phyloP scores from a whole-genome alignment of 1,139 yeast genomes.

The Debaryomyces robertsiae region DNA sequence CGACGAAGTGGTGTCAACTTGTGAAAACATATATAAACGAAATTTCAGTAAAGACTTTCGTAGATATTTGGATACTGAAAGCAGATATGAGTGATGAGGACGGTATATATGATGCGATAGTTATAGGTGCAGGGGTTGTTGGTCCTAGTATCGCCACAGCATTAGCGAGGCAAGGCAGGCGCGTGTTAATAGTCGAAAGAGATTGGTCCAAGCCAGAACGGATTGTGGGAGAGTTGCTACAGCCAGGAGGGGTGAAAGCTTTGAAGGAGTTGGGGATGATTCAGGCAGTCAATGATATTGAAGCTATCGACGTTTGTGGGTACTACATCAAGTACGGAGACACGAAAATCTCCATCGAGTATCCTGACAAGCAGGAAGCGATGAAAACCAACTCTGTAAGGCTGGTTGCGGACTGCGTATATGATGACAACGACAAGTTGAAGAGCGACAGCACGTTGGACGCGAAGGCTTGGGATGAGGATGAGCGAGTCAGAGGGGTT shows the following conservation, averaged over 20 bases:
- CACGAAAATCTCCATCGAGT: slow-evolving; percentile 59
- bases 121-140: slow-evolving; percentile 93
- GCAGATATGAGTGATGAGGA: slow-evolving; percentile 8
- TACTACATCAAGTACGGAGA: slow-evolving; percentile 74
- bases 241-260: slow-evolving; percentile 91
- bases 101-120: slow-evolving; percentile 57
- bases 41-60: neutral
- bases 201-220: slow-evolving; percentile 93
- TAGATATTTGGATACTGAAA: neutral
- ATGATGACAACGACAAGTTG: slow-evolving; percentile 57
- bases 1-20: slow-evolving; percentile 7
- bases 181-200: slow-evolving; percentile 75
- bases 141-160: slow-evolving; percentile 95
- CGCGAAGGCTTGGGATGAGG: slow-evolving; percentile 58
- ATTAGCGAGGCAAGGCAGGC: slow-evolving; percentile 85
- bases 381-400: slow-evolving; percentile 43
- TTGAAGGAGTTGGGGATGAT: slow-evolving; percentile 79
- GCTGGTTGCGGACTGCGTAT: slow-evolving; percentile 58
- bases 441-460: slow-evolving; percentile 51
- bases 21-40: too few species aligned
- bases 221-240: slow-evolving; percentile 95
- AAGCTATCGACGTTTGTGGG: slow-evolving; percentile 77
- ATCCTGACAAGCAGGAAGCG: slow-evolving; percentile 64
- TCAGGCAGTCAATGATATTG: slow-evolving; percentile 76
- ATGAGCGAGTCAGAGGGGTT: slow-evolving; percentile 69